Conservation (phyloP, 768 basidiomycete genomes). For the Panaeolus papilionaceus region DNA sequence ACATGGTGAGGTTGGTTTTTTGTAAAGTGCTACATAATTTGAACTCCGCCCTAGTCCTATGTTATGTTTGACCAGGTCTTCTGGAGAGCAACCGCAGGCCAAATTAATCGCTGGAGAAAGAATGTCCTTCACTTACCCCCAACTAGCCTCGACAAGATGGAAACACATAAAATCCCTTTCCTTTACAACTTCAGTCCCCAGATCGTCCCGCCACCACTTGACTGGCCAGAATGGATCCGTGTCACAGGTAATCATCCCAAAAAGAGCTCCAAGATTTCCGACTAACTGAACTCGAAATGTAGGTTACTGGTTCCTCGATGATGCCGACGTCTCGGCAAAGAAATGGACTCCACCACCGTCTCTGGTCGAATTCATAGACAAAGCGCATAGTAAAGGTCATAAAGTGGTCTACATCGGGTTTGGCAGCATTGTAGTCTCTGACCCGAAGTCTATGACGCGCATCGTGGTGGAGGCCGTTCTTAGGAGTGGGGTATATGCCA, state of each 20-base stretch:
- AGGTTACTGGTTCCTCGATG: constrained; percentile 98
- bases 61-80: constrained; percentile 99
- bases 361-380: constrained; percentile 82
- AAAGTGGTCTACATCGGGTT: constrained; percentile 98
- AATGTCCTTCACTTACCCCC: constrained; percentile 75
- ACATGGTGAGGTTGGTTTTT: constrained; percentile 69
- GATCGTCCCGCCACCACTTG: constrained; percentile 90
- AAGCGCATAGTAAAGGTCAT: constrained; percentile 75
- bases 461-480: constrained; percentile 89
- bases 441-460: constrained; percentile 91
- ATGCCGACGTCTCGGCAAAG: constrained; percentile 86
- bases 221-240: constrained; percentile 99
- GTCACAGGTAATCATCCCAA: constrained; percentile 67
- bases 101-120: constrained; percentile 94
- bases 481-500: constrained; percentile 87
- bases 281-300: constrained; percentile 10
- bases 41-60: constrained; percentile 65
- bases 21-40: constrained; percentile 4
- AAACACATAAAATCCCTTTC: constrained; percentile 97
- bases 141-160: constrained; percentile 94
- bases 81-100: constrained; percentile 93
- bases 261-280: background rate
- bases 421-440: constrained; percentile 95
- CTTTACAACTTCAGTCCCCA: constrained; percentile 96
- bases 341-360: constrained; percentile 90